Percentiles rank a stretch among this genome's conserved stretches.
phyloP scores from a whole-genome alignment of 768 basidiomycete genomes.

The Boletus coccyginus region DNA sequence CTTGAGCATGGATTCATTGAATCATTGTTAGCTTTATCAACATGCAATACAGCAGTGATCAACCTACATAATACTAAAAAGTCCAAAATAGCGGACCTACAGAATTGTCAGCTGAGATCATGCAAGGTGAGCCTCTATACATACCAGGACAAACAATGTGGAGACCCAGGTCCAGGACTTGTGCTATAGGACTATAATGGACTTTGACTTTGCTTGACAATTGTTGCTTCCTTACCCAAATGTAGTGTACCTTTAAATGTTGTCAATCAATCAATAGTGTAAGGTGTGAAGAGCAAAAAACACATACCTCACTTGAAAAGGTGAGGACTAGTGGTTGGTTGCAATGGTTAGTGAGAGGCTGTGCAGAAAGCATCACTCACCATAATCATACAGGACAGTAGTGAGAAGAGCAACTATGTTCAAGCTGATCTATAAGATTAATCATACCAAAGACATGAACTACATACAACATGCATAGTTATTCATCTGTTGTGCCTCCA shows the following conservation, averaged over 20 bases:
- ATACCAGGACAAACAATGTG: conserved; percentile 6
- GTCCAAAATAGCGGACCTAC: conserved; percentile 6
- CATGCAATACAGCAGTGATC: background rate
- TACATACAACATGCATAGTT: background rate
- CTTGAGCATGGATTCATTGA: background rate
- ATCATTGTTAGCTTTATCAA: no score
- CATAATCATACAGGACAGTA: conserved; percentile 4
- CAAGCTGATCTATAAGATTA: background rate
- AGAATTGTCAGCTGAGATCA: background rate
- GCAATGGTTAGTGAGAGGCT: background rate
- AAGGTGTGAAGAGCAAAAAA: rapidly evolving
- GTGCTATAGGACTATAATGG: background rate
- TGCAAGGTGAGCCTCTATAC: background rate
- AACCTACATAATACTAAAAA: conserved; percentile 4
- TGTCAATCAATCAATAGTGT: background rate
- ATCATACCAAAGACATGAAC: background rate
- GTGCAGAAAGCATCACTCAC: background rate
- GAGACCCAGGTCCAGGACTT: conserved; percentile 11
- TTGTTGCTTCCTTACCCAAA: conserved; percentile 9
- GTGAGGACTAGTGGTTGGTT: conserved; percentile 1
- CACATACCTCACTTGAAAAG: background rate
- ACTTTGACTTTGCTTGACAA: no score
- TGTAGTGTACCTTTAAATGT: conserved; percentile 4
- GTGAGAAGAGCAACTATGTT: background rate
- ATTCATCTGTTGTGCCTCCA: background rate